A percentile compares a stretch with the other conserved stretches of the same genome.
phyloP scores from a whole-genome alignment of 2,329 filamentous ascomycete species.

The Colletotrichum sansevieriae region DNA sequence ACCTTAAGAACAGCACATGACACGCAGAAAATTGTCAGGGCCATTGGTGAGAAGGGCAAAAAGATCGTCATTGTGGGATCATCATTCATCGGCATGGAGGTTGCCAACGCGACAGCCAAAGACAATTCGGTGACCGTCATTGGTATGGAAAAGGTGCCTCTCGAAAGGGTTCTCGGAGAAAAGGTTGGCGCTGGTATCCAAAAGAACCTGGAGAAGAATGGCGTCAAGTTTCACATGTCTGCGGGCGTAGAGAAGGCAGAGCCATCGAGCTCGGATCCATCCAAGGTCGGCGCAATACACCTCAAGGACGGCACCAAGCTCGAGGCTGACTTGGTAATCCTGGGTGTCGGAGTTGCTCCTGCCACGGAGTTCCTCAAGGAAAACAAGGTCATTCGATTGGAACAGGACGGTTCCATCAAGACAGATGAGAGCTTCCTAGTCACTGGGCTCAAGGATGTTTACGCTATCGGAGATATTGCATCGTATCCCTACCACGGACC shows the following conservation, averaged over 20 bases:
- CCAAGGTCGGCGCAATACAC: slow-evolving; percentile 82
- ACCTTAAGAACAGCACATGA: slow-evolving; percentile 83
- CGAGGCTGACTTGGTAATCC: slow-evolving; percentile 88
- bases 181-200: slow-evolving; percentile 86
- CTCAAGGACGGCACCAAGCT: slow-evolving; percentile 89
- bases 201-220: slow-evolving; percentile 83
- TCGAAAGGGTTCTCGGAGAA: slow-evolving; percentile 87
- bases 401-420: slow-evolving; percentile 86
- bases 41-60: slow-evolving; percentile 86
- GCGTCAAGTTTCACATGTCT: slow-evolving; percentile 88
- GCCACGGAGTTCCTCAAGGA: slow-evolving; percentile 85
- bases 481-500: slow-evolving; percentile 95
- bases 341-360: slow-evolving; percentile 90
- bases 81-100: slow-evolving; percentile 98
- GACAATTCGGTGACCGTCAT: slow-evolving; percentile 89
- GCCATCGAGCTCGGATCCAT: slow-evolving; percentile 74
- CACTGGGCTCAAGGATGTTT: slow-evolving; percentile 82
- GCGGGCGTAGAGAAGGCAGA: slow-evolving; percentile 87
- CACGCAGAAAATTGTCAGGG: slow-evolving; percentile 80
- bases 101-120: slow-evolving; percentile 84
- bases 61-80: slow-evolving; percentile 93
- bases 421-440: slow-evolving; percentile 87
- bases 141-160: slow-evolving; percentile 87
- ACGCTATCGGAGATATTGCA: slow-evolving; percentile 94
- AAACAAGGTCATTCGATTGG: slow-evolving; percentile 77